phyloP scores from a whole-genome alignment of 768 basidiomycete genomes.

The Asterophora parasitica region DNA sequence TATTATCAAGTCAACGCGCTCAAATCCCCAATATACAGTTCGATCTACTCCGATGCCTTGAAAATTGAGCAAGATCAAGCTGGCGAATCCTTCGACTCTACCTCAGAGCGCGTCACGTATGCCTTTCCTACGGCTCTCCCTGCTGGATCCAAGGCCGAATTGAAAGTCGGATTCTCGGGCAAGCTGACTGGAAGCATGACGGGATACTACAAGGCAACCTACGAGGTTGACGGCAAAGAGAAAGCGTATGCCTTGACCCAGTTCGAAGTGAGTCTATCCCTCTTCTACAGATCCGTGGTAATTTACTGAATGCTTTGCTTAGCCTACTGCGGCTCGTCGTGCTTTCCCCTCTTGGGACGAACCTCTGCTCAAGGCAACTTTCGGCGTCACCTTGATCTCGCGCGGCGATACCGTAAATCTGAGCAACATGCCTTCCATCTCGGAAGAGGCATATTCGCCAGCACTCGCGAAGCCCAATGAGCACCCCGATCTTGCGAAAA shows the following conservation, averaged over 20 bases:
- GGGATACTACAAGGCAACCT: constrained; percentile 76
- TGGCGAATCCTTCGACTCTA: constrained; percentile 50
- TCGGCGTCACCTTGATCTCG: constrained; percentile 74
- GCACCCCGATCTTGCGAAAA: constrained; percentile 29
- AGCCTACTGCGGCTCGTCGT: constrained; percentile 83
- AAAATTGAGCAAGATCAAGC: constrained; percentile 41
- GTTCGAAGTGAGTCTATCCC: constrained; percentile 55
- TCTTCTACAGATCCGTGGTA: not conserved
- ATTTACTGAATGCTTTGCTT: constrained; percentile 4
- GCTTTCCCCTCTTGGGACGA: constrained; percentile 94
- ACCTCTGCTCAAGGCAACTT: constrained; percentile 84
- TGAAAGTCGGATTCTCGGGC: constrained; percentile 68
- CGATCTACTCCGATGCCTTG: constrained; percentile 51
- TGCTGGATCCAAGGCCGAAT: constrained; percentile 61
- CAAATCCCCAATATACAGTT: constrained; percentile 19
- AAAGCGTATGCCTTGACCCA: constrained; percentile 81
- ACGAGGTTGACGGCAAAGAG: constrained; percentile 58
- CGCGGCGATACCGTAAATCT: constrained; percentile 69
- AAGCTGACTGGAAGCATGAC: constrained; percentile 68
- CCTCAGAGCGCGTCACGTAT: constrained; percentile 62
- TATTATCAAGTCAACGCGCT: not conserved
- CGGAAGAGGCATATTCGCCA: constrained; percentile 46
- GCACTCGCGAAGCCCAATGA: constrained; percentile 23
- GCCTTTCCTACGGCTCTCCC: constrained; percentile 54
- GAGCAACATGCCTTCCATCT: constrained; percentile 79